phyloP scores from a whole-genome alignment of 306 rosid genomes.

The Castanospermum australe region DNA sequence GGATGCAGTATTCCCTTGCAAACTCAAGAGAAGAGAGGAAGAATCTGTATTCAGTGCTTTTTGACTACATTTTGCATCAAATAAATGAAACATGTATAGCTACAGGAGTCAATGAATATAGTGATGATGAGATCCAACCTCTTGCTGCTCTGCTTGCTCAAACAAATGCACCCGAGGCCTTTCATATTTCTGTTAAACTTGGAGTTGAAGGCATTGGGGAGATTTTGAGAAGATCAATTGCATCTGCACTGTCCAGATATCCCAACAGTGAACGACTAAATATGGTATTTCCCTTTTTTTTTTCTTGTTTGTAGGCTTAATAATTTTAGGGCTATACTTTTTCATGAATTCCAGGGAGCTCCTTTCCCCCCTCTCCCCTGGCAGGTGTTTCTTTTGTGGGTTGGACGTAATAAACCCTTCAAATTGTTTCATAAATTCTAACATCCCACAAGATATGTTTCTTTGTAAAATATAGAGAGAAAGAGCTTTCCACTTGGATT shows the following conservation, averaged over 20 bases:
- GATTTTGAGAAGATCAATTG: constrained; percentile 83
- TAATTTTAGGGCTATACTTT: constrained; percentile 9
- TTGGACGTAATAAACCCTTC: neutral
- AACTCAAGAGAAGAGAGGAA: constrained; percentile 87
- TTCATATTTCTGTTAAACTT: constrained; percentile 88
- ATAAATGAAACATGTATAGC: constrained; percentile 73
- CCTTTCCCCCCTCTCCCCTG: neutral
- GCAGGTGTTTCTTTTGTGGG: neutral
- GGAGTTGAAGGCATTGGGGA: constrained; percentile 96
- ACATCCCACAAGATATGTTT: neutral
- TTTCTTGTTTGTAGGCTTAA: constrained; percentile 5
- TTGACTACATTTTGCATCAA: constrained; percentile 89
- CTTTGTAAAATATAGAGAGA: neutral
- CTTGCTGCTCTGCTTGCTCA: constrained; percentile 82
- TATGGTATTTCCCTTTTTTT: constrained; percentile 52
- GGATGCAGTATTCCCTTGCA: constrained; percentile 87
- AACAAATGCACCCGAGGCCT: constrained; percentile 89
- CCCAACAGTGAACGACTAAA: constrained; percentile 82
- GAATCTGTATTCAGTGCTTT: constrained; percentile 84
- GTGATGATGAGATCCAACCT: constrained; percentile 91
- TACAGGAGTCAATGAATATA: constrained; percentile 72
- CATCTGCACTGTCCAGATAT: constrained; percentile 70
- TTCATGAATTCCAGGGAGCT: neutral
- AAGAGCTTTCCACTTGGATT: neutral
- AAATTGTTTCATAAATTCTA: constrained; percentile 7